Evolutionary conservation across 805 yeast species (phyloP).

Genomic region (Wickerhamomyces bovis): DNA sequence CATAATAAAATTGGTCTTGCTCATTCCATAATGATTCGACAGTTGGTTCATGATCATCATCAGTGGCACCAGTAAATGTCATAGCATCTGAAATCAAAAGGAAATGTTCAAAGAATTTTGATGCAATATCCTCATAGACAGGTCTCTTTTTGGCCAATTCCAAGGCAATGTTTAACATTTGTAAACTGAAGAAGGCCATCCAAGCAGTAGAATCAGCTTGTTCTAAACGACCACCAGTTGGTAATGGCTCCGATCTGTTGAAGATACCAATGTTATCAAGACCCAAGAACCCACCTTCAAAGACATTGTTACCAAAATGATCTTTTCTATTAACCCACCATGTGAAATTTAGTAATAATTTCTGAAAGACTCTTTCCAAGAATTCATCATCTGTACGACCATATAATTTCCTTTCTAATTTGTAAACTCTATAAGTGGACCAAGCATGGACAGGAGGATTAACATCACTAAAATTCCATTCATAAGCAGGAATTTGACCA

Average conservation of each 20-base stretch:
- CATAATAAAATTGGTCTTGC: constrained; percentile 81
- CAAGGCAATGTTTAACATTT: constrained; percentile 87
- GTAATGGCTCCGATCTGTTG: constrained; percentile 88
- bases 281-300: constrained; percentile 93
- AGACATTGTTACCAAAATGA: constrained; percentile 76
- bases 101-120: constrained; percentile 91
- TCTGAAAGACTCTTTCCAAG: constrained; percentile 89
- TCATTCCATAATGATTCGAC: constrained; percentile 84
- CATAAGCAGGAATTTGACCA: constrained; percentile 96
- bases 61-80: constrained; percentile 47
- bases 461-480: constrained; percentile 94
- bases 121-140: constrained; percentile 89
- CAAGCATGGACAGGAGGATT: constrained; percentile 97
- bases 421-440: constrained; percentile 84
- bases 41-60: constrained; percentile 33
- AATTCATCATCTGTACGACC: constrained; percentile 78
- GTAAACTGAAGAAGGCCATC: constrained; percentile 91
- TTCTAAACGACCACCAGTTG: constrained; percentile 84
- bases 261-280: constrained; percentile 89
- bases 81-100: constrained; percentile 88
- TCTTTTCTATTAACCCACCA: constrained; percentile 98
- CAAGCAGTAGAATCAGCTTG: constrained; percentile 97
- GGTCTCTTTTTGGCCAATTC: constrained; percentile 82
- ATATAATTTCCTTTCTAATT: constrained; percentile 79
- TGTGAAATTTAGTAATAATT: constrained; percentile 79